Percentiles rank a stretch among this genome's conserved stretches.
phyloP scores from a whole-genome alignment of 1,284 basidiomycete genomes.

The Leccinum cinnamomeum region DNA sequence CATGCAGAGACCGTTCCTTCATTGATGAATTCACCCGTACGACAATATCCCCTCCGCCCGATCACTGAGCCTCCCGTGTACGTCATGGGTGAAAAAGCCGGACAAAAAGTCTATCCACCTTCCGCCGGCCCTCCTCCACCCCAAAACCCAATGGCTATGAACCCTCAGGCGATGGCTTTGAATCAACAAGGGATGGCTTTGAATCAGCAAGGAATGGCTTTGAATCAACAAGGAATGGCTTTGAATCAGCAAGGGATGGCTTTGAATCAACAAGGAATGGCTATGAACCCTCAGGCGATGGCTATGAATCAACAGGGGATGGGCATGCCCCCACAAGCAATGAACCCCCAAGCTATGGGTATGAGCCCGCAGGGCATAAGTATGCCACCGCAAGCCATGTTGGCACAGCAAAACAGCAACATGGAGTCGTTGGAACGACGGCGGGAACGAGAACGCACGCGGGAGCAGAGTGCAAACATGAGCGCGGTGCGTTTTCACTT shows the following conservation, averaged over 20 bases:
- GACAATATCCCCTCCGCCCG: conserved; percentile 65
- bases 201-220: conserved; percentile 21
- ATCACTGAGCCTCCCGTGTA: conserved; percentile 64
- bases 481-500: conserved; percentile 12
- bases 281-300: conserved; percentile 24
- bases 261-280: conserved; percentile 28
- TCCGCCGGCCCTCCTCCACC: conserved; percentile 34
- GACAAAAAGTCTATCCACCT: conserved; percentile 56
- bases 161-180: conserved; percentile 19
- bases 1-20: conserved; percentile 54
- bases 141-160: conserved; percentile 30
- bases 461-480: conserved; percentile 32
- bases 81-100: conserved; percentile 66
- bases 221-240: conserved; percentile 29
- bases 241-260: conserved; percentile 30
- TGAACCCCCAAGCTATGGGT: conserved; percentile 26
- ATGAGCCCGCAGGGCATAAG: conserved; percentile 31
- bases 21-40: conserved; percentile 56
- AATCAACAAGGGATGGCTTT: conserved; percentile 30
- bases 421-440: conserved; percentile 69
- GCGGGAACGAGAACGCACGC: conserved; percentile 49
- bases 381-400: conserved; percentile 56
- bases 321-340: conserved; percentile 32
- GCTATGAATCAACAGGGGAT: conserved; percentile 31
- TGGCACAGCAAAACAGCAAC: conserved; percentile 66